Evolutionary conservation across 2,329 filamentous ascomycete species (phyloP).

Genomic region (Pyrenochaeta sp.): DNA sequence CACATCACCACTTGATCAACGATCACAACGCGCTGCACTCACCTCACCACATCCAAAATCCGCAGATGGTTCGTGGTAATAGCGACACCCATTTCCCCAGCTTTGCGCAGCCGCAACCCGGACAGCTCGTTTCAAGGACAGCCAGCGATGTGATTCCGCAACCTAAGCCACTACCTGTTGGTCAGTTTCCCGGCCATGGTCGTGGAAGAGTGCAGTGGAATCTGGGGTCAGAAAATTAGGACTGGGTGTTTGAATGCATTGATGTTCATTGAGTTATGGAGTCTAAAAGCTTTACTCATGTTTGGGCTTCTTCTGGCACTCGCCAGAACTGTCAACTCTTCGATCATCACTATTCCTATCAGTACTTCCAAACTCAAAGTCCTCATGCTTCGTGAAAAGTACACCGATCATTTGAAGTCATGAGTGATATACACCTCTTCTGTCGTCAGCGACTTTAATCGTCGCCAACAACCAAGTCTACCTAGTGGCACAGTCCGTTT

Average conservation of each 20-base stretch:
- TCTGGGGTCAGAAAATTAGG: slow-evolving; percentile 40
- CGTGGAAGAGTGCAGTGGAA: slow-evolving; percentile 45
- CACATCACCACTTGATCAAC: slow-evolving; percentile 19
- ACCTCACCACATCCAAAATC: slow-evolving; percentile 29
- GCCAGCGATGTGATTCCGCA: slow-evolving; percentile 40
- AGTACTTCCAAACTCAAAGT: background rate
- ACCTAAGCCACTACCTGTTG: slow-evolving; percentile 36
- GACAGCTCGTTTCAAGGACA: slow-evolving; percentile 25
- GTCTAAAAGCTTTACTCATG: background rate
- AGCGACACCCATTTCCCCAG: slow-evolving; percentile 30
- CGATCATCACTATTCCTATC: background rate
- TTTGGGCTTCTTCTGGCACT: background rate
- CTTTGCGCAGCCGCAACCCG: slow-evolving; percentile 15
- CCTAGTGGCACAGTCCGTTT: background rate
- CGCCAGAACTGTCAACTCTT: background rate
- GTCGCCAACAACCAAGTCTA: too few relatives aligned
- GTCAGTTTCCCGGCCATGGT: slow-evolving; percentile 19
- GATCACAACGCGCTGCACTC: slow-evolving; percentile 29
- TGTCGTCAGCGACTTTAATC: background rate
- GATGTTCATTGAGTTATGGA: background rate
- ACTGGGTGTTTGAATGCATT: background rate
- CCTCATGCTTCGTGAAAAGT: background rate
- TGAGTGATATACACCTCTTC: background rate
- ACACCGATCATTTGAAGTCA: background rate
- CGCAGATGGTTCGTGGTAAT: slow-evolving; percentile 26